These are phyloP conservation scores for Melaleuca quinquenervia DNA, from an alignment of 345 rosid species.

Conservation along the genomic window DNA sequence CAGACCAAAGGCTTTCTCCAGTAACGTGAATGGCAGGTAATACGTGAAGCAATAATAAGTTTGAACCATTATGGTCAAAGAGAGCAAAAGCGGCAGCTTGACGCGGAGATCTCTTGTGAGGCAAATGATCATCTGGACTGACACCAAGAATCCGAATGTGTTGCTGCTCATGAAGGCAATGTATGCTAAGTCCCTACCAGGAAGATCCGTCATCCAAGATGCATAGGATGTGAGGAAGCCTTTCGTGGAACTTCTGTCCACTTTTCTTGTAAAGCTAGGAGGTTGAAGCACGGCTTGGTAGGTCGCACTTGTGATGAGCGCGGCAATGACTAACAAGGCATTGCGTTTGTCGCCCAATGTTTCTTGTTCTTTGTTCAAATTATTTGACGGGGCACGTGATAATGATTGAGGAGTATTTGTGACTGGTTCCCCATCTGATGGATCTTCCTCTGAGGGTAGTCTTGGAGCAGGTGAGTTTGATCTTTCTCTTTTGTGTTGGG, in stretches of 20 bases:
- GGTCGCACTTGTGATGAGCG: not conserved
- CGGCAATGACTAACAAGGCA: not conserved
- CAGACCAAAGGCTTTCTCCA: too few species aligned
- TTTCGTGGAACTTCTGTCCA: not conserved
- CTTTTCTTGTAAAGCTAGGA: not conserved
- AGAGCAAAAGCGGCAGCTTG: not conserved
- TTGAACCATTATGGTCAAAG: not conserved
- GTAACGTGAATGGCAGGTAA: too few species aligned
- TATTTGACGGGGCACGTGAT: not conserved
- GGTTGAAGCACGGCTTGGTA: not conserved
- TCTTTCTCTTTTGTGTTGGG: not conserved
- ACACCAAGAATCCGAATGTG: not conserved
- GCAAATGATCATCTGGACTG: not conserved
- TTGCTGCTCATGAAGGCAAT: not conserved
- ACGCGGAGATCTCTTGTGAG: not conserved
- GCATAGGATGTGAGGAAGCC: not conserved
- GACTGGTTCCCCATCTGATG: not conserved
- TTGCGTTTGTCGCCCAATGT: not conserved
- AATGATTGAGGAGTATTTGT: not conserved
- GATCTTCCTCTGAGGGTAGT: not conserved
- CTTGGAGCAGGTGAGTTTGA: too few species aligned
- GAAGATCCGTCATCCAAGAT: not conserved
- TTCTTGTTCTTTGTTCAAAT: not conserved
- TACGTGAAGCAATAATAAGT: not conserved
- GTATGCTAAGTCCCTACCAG: not conserved